phyloP scores from a whole-genome alignment of 352 stramenopile genomes.

The Blastocystis sp. region DNA sequence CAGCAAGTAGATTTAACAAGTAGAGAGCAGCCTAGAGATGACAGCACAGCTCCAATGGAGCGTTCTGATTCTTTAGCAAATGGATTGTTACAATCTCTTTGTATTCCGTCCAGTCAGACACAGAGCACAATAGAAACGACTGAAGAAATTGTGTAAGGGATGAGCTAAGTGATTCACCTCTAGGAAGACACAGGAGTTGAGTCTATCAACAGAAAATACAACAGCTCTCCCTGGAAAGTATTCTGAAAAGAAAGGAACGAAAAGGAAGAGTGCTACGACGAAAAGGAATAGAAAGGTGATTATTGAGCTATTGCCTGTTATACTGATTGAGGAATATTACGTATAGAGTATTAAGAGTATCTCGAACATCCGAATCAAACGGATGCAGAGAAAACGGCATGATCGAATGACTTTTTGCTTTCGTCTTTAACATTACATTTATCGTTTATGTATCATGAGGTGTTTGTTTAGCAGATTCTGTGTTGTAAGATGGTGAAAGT shows the following conservation, averaged over 20 bases:
- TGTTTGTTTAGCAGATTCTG: conserved; percentile 2
- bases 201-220: neutral
- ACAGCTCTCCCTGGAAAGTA: neutral
- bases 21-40: neutral
- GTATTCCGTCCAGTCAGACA: neutral
- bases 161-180: neutral
- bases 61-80: neutral
- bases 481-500: conserved; percentile 54
- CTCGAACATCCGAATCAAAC: conserved; percentile 10
- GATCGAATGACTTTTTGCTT: neutral
- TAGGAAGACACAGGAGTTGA: neutral
- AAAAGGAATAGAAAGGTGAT: neutral
- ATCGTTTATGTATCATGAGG: neutral
- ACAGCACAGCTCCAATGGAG: neutral
- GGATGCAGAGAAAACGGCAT: conserved; percentile 1
- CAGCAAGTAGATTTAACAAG: neutral
- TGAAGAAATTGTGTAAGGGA: neutral
- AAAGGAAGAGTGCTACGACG: neutral
- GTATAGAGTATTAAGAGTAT: neutral
- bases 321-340: neutral
- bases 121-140: neutral
- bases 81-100: neutral
- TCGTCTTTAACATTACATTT: neutral
- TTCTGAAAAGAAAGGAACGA: neutral
- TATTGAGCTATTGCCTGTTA: neutral